Evolutionary conservation across 1,284 basidiomycete genomes (phyloP), one percentile per base, ranked within the genome.

Genomic region (Athelia psychrophila): DNA sequence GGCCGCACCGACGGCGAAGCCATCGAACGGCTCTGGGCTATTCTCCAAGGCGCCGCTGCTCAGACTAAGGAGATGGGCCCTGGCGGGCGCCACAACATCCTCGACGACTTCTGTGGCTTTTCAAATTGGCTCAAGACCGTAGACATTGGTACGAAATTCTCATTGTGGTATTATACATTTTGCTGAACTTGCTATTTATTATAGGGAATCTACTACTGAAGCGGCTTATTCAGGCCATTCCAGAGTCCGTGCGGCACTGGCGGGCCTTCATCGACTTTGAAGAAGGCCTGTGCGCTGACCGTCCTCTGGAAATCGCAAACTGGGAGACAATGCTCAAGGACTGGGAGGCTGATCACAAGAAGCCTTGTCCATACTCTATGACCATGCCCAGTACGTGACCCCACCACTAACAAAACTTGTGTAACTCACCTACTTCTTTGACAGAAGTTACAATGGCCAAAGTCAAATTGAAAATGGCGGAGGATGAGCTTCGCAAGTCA

Each of bases 51-150:
- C 0, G 33, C 59, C 0, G 50, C 59, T 0, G 30, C 50, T 0
- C 61, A 56, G 22, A 60, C 60, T 0, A 33, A 50, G 20, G 62
- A 66, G 38, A 68, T 66, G 63, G 52, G 50, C 3, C 59, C 57
- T 0, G 61, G 57, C 1, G 15, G 32, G 12, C 44, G 62, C 4
- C 56, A 55, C 12, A 63, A 68, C 27, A 48, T 54, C 0, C 10
- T 65, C 13, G 56, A 65, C 44, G 60, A 62, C 38, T 55, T 58
- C 38, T 59, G 52, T 45, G 55, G 56, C 20, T 49, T 48, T 12
- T 64, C 58, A 63, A 67, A 67, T 38, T 66, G 60, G 60, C 22
- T 24, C 16, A 67, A 66, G 47, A 8, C 54, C 27, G 36, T 51
- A 2, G 48, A 47, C 9, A 25, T 60, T 16, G 55, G 58, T 58